A percentile compares a stretch with the other conserved stretches of the same genome.
phyloP scores from a whole-genome alignment of 441 rosid genomes.

The Aquilaria agallochum region DNA sequence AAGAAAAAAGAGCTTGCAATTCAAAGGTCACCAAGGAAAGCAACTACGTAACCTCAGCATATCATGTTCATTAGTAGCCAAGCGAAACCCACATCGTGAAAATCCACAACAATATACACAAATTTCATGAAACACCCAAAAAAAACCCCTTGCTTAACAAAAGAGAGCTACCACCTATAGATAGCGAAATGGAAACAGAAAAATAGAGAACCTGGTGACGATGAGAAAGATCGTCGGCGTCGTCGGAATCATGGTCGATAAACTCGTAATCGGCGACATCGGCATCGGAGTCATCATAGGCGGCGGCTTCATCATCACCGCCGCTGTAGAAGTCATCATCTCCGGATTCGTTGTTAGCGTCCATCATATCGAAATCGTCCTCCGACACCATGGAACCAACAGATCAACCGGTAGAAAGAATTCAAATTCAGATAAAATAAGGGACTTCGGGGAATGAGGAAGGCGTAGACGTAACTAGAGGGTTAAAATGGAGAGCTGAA shows the following conservation, averaged over 20 bases:
- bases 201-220: constrained; percentile 54
- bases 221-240: constrained; percentile 60
- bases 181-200: neutral
- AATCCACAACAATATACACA: neutral
- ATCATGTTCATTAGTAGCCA: neutral
- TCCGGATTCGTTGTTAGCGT: constrained; percentile 44
- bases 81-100: constrained; percentile 4
- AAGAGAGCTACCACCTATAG: neutral
- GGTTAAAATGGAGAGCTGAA: constrained; percentile 1
- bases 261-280: constrained; percentile 68
- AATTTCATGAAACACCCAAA: neutral
- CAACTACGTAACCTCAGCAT: neutral
- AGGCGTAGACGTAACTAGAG: neutral
- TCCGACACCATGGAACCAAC: constrained; percentile 46
- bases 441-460: neutral
- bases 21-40: too few species aligned
- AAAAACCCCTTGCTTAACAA: neutral
- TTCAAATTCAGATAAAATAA: neutral
- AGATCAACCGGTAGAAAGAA: constrained; percentile 10
- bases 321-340: constrained; percentile 87
- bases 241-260: constrained; percentile 74
- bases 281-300: constrained; percentile 32
- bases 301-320: constrained; percentile 42
- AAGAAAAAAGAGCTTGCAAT: too few species aligned
- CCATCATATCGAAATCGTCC: constrained; percentile 57